Percentiles rank a stretch among this genome's conserved stretches.
Conservation (phyloP, 495 filamentous ascomycete genomes). For the Pyronema domesticum region DNA sequence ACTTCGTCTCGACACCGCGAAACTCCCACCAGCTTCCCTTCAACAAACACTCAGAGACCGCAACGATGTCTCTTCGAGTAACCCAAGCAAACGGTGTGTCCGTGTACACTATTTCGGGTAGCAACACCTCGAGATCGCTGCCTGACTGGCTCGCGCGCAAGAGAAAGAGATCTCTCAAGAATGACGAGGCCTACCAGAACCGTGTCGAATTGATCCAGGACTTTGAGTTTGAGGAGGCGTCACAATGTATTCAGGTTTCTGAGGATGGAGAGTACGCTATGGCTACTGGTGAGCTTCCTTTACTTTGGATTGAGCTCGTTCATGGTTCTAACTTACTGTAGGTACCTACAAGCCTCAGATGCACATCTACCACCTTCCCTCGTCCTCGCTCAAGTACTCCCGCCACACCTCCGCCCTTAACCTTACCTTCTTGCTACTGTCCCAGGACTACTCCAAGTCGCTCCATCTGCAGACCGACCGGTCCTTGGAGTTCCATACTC, state of each 20-base stretch:
- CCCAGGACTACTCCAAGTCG: constrained; percentile 85
- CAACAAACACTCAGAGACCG: no score
- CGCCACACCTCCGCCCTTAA: constrained; percentile 90
- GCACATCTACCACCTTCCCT: constrained; percentile 83
- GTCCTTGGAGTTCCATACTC: constrained; percentile 85
- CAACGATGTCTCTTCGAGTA: constrained; percentile 53
- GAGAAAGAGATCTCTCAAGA: constrained; percentile 80
- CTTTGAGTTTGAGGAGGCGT: constrained; percentile 98
- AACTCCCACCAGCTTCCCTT: no score
- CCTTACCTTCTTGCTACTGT: constrained; percentile 80
- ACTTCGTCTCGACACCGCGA: no score
- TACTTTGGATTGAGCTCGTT: not conserved
- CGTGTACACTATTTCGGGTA: constrained; percentile 90
- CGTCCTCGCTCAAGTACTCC: constrained; percentile 78
- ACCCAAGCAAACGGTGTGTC: constrained; percentile 74
- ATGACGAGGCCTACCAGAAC: constrained; percentile 80
- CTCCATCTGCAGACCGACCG: constrained; percentile 85
- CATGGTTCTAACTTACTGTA: constrained; percentile 15
- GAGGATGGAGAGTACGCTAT: constrained; percentile 98
- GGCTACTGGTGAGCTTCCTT: constrained; percentile 54
- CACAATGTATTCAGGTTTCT: constrained; percentile 71
- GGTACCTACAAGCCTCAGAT: constrained; percentile 92
- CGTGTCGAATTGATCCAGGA: constrained; percentile 91
- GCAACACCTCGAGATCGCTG: constrained; percentile 71
- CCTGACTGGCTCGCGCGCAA: constrained; percentile 91